A percentile compares a stretch with the other conserved stretches of the same genome.
phyloP scores from a whole-genome alignment of 208 protist genomes.

The Wallacemonas rigidus region DNA sequence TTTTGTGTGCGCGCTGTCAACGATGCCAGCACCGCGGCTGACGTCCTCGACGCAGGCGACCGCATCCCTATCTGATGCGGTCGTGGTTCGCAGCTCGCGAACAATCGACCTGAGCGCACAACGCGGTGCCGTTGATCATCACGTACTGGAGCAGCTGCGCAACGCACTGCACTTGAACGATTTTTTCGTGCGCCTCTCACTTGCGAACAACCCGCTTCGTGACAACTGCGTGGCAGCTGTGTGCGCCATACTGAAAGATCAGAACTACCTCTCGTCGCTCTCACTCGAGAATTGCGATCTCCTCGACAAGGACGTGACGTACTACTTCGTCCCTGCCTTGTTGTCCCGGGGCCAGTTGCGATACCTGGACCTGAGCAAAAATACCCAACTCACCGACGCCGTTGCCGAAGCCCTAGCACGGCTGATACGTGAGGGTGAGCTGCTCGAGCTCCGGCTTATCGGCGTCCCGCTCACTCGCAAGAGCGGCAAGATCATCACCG shows the following conservation, averaged over 20 bases:
- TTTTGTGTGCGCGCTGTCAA: not conserved
- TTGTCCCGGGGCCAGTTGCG: constrained; percentile 30
- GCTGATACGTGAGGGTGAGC: constrained; percentile 43
- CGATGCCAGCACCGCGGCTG: not conserved
- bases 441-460: constrained; percentile 43
- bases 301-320: constrained; percentile 62
- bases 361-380: constrained; percentile 65
- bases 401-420: constrained; percentile 36
- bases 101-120: constrained; percentile 76
- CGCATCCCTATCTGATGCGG: constrained; percentile 1
- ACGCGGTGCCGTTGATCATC: constrained; percentile 40
- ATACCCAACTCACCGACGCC: constrained; percentile 55
- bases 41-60: not conserved
- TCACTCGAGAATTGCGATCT: constrained; percentile 58
- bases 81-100: constrained; percentile 28
- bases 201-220: constrained; percentile 61
- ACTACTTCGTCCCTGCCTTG: constrained; percentile 56
- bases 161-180: constrained; percentile 52
- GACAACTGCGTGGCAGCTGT: constrained; percentile 65
- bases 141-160: constrained; percentile 54
- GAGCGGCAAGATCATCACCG: constrained; percentile 44
- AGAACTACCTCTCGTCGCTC: constrained; percentile 45
- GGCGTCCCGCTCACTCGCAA: constrained; percentile 40
- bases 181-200: constrained; percentile 48
- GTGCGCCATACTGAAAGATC: constrained; percentile 59